Base-by-base conservation (phyloP, 768 basidiomycete species). In the Hebeloma cylindrosporum region DNA sequence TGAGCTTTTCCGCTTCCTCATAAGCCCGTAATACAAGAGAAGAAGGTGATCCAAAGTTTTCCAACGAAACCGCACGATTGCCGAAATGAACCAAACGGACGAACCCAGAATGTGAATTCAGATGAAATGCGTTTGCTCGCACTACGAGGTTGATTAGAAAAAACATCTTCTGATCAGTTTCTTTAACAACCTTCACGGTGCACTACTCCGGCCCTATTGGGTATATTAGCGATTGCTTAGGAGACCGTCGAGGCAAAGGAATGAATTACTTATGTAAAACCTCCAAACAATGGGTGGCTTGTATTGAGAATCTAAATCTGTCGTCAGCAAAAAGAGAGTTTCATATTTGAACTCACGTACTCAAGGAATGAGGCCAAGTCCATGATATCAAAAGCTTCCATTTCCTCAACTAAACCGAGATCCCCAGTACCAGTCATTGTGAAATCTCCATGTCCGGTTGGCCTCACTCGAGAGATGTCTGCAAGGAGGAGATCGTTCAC, bases 321-420 rank as follows among this genome's bases (percentile, higher is more conserved):
- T 21, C 16, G 20, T 51, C 16, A 54, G 47, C 28, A 43, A 16
- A 32, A n/a, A 11, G 14, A 13, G 25, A 10, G 29, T 10, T 21
- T 31, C 16, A 10, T 14, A 27, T 10, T 11, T 25, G 3, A 33
- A 29, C 23, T 17, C 10, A 51, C 78, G 45, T 53, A 85, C 83
- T 88, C 85, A 2, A 88, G 69, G 62, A 87, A 88, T 0, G 83
- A 78, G 10, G 84, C 84, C 13, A 88, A 66, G 60, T 88, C 86
- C 82, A 88, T 86, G 39, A 85, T 77, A 56, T 84, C 83, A 38
- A 79, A 78, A 6, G 70, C 72, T 51, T 79, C 81, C 63, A 77
- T 69, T 43, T 77, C 79, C 42, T 79, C 81, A 35, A 67, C 59
- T 33, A 68, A 45, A 37, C 73, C 70, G 2, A 65, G 59, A 40